phyloP scores from a whole-genome alignment of 2,329 filamentous ascomycete species.

The Truncatella angustata region DNA sequence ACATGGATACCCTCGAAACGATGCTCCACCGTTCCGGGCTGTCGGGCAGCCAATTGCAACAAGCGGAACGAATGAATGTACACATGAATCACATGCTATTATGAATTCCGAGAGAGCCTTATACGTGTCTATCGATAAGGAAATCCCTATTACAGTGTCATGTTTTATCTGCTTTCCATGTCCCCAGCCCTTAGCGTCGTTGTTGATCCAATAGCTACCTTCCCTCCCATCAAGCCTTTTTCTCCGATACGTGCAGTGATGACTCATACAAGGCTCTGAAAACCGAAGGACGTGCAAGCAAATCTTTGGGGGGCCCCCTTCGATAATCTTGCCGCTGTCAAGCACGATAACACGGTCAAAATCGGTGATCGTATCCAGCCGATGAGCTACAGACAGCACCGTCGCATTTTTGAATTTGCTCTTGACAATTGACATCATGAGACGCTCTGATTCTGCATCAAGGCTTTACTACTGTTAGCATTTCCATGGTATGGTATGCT shows the following conservation, averaged over 20 bases:
- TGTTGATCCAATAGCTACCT: not conserved
- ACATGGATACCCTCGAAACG: not conserved
- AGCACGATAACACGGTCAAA: constrained; percentile 51
- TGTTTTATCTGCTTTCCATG: no score
- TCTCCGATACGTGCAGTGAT: not conserved
- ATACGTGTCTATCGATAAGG: not conserved
- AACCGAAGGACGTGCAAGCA: constrained; percentile 6
- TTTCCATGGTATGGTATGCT: no score
- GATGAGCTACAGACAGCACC: constrained; percentile 34
- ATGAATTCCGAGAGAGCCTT: no score
- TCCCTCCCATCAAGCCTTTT: not conserved
- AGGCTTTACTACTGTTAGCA: no score
- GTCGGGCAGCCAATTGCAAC: not conserved
- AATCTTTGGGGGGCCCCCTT: constrained; percentile 26
- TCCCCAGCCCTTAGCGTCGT: no score
- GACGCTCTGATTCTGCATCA: not conserved
- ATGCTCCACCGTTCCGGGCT: not conserved
- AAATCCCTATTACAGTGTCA: no score
- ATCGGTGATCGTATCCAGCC: constrained; percentile 38
- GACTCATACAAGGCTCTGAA: constrained; percentile 8
- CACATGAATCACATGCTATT: no score
- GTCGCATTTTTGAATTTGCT: constrained; percentile 37
- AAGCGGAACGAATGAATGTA: no score
- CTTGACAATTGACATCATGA: constrained; percentile 3
- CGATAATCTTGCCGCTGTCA: constrained; percentile 45